These are phyloP conservation scores for Epichloe scottii DNA, from an alignment of 2,329 filamentous ascomycete genomes.

Conservation along the genomic window DNA sequence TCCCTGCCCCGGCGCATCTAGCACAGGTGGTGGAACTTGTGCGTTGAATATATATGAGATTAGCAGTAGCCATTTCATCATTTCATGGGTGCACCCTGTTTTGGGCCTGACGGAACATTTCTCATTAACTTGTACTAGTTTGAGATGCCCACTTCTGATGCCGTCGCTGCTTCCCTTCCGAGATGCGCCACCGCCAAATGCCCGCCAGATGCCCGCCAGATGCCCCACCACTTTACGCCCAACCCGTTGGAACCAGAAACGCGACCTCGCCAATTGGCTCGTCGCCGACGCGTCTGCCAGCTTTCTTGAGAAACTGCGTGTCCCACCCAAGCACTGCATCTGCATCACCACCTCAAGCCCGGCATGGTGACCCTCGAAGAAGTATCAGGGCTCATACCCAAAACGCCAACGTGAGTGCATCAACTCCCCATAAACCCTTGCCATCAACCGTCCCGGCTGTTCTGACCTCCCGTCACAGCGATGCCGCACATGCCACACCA, in stretches of 20 bases:
- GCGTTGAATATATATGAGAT: neutral
- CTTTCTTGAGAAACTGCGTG: neutral
- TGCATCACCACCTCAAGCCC: neutral
- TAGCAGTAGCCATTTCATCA: neutral
- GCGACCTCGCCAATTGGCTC: neutral
- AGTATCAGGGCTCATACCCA: conserved; percentile 20
- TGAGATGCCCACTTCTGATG: no score
- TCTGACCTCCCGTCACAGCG: conserved; percentile 9
- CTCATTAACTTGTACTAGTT: no score
- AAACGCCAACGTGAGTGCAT: conserved; percentile 19
- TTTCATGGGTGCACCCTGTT: no score
- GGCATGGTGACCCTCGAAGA: conserved; percentile 24
- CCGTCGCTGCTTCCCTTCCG: no score
- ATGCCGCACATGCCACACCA: conserved; percentile 26
- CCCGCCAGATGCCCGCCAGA: no score
- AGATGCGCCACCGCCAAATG: no score
- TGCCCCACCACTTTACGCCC: conserved; percentile 4
- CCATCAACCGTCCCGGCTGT: no score
- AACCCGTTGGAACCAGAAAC: neutral
- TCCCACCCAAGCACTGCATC: neutral
- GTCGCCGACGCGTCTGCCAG: neutral
- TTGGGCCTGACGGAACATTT: no score
- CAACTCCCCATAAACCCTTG: neutral
- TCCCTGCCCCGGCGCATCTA: neutral
- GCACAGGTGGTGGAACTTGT: neutral